Evolutionary conservation across 2,329 filamentous ascomycete genomes (phyloP), one percentile per base, ranked within the genome.

Genomic region (Westerdykella aurantiaca): DNA sequence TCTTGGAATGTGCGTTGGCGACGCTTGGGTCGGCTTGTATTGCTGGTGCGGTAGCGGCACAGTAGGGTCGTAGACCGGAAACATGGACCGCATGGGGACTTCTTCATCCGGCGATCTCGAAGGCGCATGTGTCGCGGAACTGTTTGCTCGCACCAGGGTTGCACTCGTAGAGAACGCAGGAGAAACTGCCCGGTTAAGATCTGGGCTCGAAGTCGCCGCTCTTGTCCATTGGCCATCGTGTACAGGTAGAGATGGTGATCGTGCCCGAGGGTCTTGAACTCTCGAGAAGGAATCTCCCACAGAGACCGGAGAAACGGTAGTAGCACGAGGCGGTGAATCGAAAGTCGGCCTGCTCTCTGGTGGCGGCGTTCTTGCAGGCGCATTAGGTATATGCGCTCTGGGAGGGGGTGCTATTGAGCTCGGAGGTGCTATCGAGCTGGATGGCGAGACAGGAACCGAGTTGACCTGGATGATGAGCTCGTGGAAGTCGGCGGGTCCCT

Each of bases 51-150:
- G 74, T 3, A 88, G 74, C 5, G 84, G 73, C 18, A 87, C 61
- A 1, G 76, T 76, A 3, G 81, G 82, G 56, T 90, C 82, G 60
- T 88, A 89, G 23, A 78, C 75, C 6, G 86, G 86, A 55, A 90
- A 90, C 55, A 90, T 88, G 18, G 85, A 89, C 25, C 79, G 77
- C 55, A 86, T 75, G 0, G 76, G 69, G 5, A 69, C 49, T 11
- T 57, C 65, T 47, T 60, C 57, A 41, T 68, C 69, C 16, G 39
- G 23, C 17, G 58, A 57, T 29, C 41, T 50, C 31, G 46, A 54
- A 38, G 46, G 58, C 12, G 54, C 48, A 42, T 55, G 48, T 35
- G 60, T 61, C 31, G 64, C 57, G 12, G 46, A 41, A 34, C 64
- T 68, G 40, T 68, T 67, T 29, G 57, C 60, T 48, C 65, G 58